These are phyloP conservation scores for Gonapodya prolifera DNA, from an alignment of 192 early-diverging fungal species.

Conservation along the genomic window DNA sequence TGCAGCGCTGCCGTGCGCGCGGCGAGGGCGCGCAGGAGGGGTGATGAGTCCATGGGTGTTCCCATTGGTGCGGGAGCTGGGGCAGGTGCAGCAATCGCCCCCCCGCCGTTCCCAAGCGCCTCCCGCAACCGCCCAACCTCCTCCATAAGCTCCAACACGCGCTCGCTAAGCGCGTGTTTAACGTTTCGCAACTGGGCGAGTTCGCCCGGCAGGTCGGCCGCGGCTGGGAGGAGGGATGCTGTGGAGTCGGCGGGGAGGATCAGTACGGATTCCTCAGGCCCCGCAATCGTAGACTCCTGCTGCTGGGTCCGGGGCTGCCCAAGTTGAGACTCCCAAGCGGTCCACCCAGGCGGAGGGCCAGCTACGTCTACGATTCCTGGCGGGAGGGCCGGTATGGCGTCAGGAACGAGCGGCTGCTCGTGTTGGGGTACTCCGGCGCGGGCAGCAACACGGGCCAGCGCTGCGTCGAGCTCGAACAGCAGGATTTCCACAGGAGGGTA, in stretches of 20 bases:
- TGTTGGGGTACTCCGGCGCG: not conserved
- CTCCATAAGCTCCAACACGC: not conserved
- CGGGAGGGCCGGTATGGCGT: too few species aligned
- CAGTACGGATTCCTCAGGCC: not conserved
- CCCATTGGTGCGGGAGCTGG: not conserved
- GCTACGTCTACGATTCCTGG: not conserved
- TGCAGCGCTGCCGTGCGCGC: not conserved
- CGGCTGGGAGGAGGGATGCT: not conserved
- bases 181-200: not conserved
- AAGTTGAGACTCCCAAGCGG: not conserved
- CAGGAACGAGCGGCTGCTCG: too few species aligned
- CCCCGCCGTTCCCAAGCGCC: too few species aligned
- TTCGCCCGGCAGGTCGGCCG: not conserved
- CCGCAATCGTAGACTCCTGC: not conserved
- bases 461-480: not conserved
- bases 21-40: not conserved
- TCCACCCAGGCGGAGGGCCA: not conserved
- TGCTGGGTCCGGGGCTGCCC: too few species aligned
- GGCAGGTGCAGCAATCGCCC: not conserved
- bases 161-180: not conserved
- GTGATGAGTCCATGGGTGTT: not conserved
- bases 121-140: not conserved
- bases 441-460: not conserved
- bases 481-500: not conserved
- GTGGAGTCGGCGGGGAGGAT: not conserved